These are phyloP conservation scores for Eustoma russellianum DNA, from an alignment of 257 asterid genomes.

Conservation along the genomic window DNA sequence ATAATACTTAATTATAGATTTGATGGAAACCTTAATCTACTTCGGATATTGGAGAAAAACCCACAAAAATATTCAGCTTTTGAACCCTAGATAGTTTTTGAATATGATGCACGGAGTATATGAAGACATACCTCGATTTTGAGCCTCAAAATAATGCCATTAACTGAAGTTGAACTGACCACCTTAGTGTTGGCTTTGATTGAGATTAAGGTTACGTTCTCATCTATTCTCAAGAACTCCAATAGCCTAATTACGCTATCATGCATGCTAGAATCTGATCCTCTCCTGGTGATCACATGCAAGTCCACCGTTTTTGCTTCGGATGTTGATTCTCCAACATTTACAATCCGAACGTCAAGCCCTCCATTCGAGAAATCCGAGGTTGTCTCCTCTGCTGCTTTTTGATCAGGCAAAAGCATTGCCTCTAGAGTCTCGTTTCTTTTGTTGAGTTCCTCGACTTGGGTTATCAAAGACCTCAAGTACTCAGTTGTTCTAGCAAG, in stretches of 20 bases:
- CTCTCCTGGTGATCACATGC: conserved; percentile 42
- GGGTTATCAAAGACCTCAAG: conserved; percentile 41
- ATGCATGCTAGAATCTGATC: conserved; percentile 20
- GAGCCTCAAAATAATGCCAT: conserved; percentile 33
- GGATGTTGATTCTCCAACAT: conserved; percentile 34
- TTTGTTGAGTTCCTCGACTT: conserved; percentile 40
- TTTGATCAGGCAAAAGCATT: conserved; percentile 7
- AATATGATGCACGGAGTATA: not conserved
- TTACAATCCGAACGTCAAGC: conserved; percentile 24
- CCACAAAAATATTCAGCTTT: not conserved
- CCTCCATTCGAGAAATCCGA: conserved; percentile 12
- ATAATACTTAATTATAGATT: too few relatives aligned
- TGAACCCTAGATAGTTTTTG: not conserved
- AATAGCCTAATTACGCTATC: conserved; percentile 31
- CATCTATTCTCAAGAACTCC: conserved; percentile 45
- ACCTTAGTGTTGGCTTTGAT: conserved; percentile 39
- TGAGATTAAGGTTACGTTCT: conserved; percentile 25
- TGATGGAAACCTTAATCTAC: too few relatives aligned
- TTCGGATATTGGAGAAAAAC: too few relatives aligned
- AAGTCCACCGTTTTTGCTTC: conserved; percentile 43
- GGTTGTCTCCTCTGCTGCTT: conserved; percentile 5
- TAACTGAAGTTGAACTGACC: conserved; percentile 21
- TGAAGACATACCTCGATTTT: conserved; percentile 40
- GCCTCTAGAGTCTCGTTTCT: conserved; percentile 41
- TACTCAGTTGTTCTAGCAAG: conserved; percentile 52